Conservation (phyloP, 257 asterid genomes). For the Gentiana straminea region DNA sequence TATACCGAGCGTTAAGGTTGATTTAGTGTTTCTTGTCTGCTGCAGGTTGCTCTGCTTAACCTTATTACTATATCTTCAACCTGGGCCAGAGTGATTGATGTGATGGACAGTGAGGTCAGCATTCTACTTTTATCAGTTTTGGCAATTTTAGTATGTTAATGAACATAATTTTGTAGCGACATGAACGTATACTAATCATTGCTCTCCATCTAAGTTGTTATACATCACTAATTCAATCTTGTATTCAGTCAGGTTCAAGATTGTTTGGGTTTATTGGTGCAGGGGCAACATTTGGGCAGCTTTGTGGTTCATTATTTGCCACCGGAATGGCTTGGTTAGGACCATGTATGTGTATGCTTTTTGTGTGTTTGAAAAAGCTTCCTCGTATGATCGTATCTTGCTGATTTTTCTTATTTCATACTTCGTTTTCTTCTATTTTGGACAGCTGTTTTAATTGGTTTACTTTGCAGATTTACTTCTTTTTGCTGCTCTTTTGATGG, state of each 20-base stretch:
- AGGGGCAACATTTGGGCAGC: conserved; percentile 99
- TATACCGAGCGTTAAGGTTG: background rate
- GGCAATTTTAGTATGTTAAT: background rate
- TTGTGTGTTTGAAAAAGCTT: background rate
- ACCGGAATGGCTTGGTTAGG: conserved; percentile 96
- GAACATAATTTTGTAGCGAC: background rate
- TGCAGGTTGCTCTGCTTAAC: conserved; percentile 90
- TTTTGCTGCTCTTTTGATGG: conserved; percentile 88
- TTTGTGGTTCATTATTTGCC: conserved; percentile 91
- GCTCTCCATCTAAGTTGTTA: background rate
- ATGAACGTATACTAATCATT: background rate
- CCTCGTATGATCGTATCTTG: background rate
- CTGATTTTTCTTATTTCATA: background rate
- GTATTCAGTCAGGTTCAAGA: conserved; percentile 98
- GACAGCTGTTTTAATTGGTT: conserved; percentile 6
- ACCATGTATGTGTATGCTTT: conserved; percentile 57
- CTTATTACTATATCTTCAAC: conserved; percentile 96
- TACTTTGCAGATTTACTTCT: conserved; percentile 72
- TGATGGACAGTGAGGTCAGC: conserved; percentile 91
- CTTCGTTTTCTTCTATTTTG: background rate
- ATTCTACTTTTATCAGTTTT: conserved; percentile 8
- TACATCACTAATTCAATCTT: conserved; percentile 19
- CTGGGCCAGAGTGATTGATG: conserved; percentile 98
- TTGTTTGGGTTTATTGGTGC: conserved; percentile 99
- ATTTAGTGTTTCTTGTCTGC: conserved; percentile 1